Evolutionary conservation across 805 yeast species (phyloP).

Genomic region (Cyberlindnera euphorbiae): DNA sequence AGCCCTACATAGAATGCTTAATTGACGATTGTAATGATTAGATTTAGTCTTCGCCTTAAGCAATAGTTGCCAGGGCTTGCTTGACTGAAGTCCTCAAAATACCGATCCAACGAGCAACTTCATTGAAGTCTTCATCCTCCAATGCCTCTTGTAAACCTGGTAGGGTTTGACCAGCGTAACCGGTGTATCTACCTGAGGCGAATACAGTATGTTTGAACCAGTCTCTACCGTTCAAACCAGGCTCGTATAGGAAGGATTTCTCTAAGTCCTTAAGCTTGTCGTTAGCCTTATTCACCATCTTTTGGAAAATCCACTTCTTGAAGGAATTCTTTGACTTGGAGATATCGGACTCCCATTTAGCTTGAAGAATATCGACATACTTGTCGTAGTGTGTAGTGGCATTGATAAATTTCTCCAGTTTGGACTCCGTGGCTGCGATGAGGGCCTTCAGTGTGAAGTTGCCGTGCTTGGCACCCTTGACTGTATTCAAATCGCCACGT

Average conservation of each 20-base stretch:
- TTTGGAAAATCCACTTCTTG: slow-evolving; percentile 26
- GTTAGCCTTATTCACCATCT: slow-evolving; percentile 29
- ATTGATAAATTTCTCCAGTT: slow-evolving; percentile 23
- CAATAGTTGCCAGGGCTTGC: slow-evolving; percentile 7
- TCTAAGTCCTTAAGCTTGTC: slow-evolving; percentile 37
- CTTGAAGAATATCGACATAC: slow-evolving; percentile 17
- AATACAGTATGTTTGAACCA: slow-evolving; percentile 53
- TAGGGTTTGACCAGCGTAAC: slow-evolving; percentile 48
- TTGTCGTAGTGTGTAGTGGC: slow-evolving; percentile 27
- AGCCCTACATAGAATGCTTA: too few relatives aligned
- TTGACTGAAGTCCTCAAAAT: slow-evolving; percentile 17
- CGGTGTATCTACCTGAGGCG: slow-evolving; percentile 53
- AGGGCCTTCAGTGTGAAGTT: slow-evolving; percentile 24
- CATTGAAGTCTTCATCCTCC: slow-evolving; percentile 40
- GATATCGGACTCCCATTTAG: slow-evolving; percentile 25
- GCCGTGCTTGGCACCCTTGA: slow-evolving; percentile 5
- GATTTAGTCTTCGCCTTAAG: too few relatives aligned
- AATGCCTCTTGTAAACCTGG: slow-evolving; percentile 51
- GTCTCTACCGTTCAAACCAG: slow-evolving; percentile 42
- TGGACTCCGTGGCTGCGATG: slow-evolving; percentile 26
- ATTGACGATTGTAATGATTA: too few relatives aligned
- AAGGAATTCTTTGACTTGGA: slow-evolving; percentile 29
- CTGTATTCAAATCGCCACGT: slow-evolving; percentile 5
- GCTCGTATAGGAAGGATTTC: slow-evolving; percentile 37
- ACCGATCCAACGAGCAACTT: slow-evolving; percentile 25